Conservation (phyloP, 495 filamentous ascomycete genomes). For the Bombardia bombarda region DNA sequence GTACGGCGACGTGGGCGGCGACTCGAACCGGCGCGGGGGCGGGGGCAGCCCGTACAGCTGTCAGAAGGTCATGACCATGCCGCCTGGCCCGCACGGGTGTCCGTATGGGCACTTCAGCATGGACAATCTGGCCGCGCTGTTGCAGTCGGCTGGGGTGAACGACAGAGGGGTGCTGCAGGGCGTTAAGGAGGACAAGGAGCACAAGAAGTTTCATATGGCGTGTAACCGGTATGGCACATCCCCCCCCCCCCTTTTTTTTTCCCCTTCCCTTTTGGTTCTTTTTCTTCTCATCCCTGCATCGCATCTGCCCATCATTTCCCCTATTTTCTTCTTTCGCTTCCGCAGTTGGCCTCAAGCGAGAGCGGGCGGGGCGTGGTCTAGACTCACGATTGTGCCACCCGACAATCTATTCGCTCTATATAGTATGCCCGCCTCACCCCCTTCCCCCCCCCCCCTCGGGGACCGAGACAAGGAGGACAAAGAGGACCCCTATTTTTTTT, state of each 20-base stretch:
- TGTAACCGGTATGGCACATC: slow-evolving; percentile 61
- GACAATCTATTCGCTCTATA: too few species aligned
- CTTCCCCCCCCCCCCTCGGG: too few species aligned
- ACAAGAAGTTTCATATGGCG: slow-evolving; percentile 85
- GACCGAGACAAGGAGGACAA: not conserved
- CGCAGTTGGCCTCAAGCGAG: too few species aligned
- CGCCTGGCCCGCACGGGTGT: slow-evolving; percentile 83
- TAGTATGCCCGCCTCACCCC: too few species aligned
- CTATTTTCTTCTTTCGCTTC: too few species aligned
- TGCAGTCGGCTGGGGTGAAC: slow-evolving; percentile 66
- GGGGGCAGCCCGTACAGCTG: slow-evolving; percentile 89
- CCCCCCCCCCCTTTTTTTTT: not conserved
- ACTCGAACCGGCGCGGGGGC: slow-evolving; percentile 71
- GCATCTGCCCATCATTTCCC: not conserved
- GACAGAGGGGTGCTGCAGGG: slow-evolving; percentile 71
- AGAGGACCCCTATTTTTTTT: not conserved
- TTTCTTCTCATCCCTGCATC: not conserved
- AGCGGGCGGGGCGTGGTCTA: not conserved
- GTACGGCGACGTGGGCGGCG: slow-evolving; percentile 94
- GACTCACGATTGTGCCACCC: too few species aligned
- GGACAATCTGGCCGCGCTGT: slow-evolving; percentile 71
- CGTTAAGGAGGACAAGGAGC: slow-evolving; percentile 82
- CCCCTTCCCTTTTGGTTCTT: not conserved
- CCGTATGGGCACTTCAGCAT: slow-evolving; percentile 86
- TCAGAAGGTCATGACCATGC: slow-evolving; percentile 86